Evolutionary conservation across 2,329 filamentous ascomycete species (phyloP).

Genomic region (Penicillium griseofulvum): DNA sequence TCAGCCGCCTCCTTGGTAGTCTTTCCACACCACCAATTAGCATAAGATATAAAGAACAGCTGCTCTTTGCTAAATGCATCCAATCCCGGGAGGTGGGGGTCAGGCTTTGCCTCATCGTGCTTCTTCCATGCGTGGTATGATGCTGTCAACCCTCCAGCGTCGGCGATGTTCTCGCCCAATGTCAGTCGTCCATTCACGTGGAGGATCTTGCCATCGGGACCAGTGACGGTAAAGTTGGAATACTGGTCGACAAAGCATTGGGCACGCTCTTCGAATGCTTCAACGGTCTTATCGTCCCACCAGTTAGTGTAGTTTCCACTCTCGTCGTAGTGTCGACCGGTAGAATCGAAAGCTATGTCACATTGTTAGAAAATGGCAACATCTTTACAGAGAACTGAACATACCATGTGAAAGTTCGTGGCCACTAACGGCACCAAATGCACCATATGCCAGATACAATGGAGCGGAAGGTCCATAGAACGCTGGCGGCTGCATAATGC

Average conservation of each 20-base stretch:
- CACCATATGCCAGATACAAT: conserved; percentile 66
- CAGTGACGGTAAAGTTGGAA: conserved; percentile 57
- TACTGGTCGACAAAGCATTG: conserved; percentile 70
- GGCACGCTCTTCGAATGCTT: conserved; percentile 57
- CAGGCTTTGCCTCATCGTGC: conserved; percentile 52
- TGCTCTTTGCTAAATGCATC: conserved; percentile 64
- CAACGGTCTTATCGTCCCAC: conserved; percentile 62
- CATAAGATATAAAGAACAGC: conserved; percentile 66
- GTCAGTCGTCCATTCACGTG: conserved; percentile 64
- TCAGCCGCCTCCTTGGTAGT: conserved; percentile 58
- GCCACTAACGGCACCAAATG: conserved; percentile 64
- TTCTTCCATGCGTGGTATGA: conserved; percentile 66
- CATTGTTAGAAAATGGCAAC: neutral
- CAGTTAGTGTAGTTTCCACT: conserved; percentile 64
- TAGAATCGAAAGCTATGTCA: conserved; percentile 60
- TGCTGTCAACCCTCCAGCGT: conserved; percentile 64
- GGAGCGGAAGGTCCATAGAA: conserved; percentile 62
- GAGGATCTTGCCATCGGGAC: conserved; percentile 55
- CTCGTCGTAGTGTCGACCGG: conserved; percentile 63
- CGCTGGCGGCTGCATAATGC: conserved; percentile 66
- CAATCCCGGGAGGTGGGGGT: conserved; percentile 59
- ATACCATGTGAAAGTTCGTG: conserved; percentile 65
- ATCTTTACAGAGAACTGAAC: neutral
- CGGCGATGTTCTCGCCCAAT: conserved; percentile 69
- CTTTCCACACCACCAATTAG: conserved; percentile 67